Evolutionary conservation across 805 yeast genomes (phyloP), one percentile per base, ranked within the genome.

Genomic region (Candida railenensis): DNA sequence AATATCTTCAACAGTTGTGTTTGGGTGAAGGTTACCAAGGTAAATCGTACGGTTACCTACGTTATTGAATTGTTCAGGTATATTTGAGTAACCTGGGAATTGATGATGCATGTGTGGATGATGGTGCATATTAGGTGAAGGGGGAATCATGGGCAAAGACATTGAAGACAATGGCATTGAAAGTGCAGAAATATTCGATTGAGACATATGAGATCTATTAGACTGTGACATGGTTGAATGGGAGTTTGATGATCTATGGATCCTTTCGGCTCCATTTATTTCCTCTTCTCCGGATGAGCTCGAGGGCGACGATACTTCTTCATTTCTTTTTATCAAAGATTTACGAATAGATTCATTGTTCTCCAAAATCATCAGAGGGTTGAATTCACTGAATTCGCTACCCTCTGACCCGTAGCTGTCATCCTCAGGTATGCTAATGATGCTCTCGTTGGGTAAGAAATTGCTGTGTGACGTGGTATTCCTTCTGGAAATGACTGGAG

Each of bases 1-100:
- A 40, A 87, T 76, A 55, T 87, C 91, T 59, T 85, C 92, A 1
- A 79, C 76, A 4, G 82, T 77, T 1, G 89, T 80, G 42, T 76
- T 73, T 7, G 83, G 78, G 50, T 83, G 85, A 42, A 87, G 67
- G 52, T 82, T 83, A 3, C 88, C 87, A 38, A 87, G 67, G 57
- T 81, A 86, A 15, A 87, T 78, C 1, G 91, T 82, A 59, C 95
- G 71, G 58, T 86, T 87, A 12, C 73, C 72, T n/a, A 57, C 54
- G 47, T 67, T 69, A 40, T 36, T 16, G 14, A 53, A 54, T 3
- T 70, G 59, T 39, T 65, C 73, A 2, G 66, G 61, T 37, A 28
- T 9, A 11, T n/a, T 9, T 7, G 14, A 9, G 19, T 36, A 36
- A 5, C 30, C 9, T 25, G 33, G 42, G 19, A 15, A 20, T 9